phyloP scores from a whole-genome alignment of 164 flowering plant species.

The Magnolia officinalis region DNA sequence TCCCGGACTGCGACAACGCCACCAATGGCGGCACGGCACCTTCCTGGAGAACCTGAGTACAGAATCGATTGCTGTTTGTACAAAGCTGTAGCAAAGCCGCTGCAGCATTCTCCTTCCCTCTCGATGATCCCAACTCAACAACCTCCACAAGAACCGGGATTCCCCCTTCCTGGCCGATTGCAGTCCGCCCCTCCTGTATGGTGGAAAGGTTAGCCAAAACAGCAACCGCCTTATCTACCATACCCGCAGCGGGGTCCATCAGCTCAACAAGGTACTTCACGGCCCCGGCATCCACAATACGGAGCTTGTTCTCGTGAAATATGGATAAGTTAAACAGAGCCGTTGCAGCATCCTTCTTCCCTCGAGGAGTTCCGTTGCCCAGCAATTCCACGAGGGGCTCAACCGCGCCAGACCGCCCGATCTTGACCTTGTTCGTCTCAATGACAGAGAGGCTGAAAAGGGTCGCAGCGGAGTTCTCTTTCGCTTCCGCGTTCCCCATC shows the following conservation, averaged over 20 bases:
- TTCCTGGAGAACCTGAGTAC: conserved; percentile 20
- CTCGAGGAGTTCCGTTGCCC: conserved; percentile 88
- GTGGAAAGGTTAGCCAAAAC: conserved; percentile 78
- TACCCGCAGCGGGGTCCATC: conserved; percentile 81
- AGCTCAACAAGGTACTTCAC: conserved; percentile 63
- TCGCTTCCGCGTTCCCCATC: conserved; percentile 84
- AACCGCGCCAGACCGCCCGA: conserved; percentile 90
- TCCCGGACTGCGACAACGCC: conserved; percentile 25
- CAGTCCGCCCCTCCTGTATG: conserved; percentile 75
- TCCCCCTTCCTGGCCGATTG: conserved; percentile 68
- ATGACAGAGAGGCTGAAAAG: conserved; percentile 89
- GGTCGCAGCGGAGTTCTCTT: conserved; percentile 96
- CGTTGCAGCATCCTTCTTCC: conserved; percentile 96
- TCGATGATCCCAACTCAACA: conserved; percentile 71
- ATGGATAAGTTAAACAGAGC: conserved; percentile 87
- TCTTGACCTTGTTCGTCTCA: conserved; percentile 83
- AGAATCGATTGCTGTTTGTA: conserved; percentile 14
- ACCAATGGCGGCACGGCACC: conserved; percentile 26
- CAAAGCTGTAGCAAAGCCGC: conserved; percentile 37
- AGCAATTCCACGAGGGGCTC: conserved; percentile 72
- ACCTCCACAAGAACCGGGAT: conserved; percentile 71
- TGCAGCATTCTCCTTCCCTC: conserved; percentile 86
- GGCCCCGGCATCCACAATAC: conserved; percentile 83
- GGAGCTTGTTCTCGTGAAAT: conserved; percentile 86
- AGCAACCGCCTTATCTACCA: conserved; percentile 94